Conservation (phyloP, 2,329 filamentous ascomycete genomes). For the Talaromyces sp. region DNA sequence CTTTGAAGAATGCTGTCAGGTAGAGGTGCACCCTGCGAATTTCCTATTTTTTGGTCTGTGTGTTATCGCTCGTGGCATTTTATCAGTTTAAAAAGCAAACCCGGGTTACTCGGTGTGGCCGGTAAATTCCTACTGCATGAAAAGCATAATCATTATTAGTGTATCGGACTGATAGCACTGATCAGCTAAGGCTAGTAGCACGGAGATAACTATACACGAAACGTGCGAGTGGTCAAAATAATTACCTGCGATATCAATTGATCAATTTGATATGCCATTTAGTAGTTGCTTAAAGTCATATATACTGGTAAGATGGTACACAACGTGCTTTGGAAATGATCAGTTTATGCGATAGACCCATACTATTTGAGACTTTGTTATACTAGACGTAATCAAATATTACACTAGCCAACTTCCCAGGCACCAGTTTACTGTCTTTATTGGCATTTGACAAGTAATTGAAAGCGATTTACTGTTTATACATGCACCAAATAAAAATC, state of each 20-base stretch:
- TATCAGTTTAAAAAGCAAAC: background rate
- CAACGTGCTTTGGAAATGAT: background rate
- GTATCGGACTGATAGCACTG: background rate
- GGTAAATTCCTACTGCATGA: background rate
- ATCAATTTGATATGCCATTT: no score
- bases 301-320: no score
- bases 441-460: background rate
- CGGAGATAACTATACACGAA: no score
- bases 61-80: background rate
- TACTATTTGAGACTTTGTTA: no score
- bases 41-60: background rate
- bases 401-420: background rate
- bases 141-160: background rate
- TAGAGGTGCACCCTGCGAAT: background rate
- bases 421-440: background rate
- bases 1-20: background rate
- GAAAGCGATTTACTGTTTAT: no score
- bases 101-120: background rate
- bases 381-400: background rate
- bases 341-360: no score
- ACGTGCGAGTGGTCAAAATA: no score
- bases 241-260: no score
- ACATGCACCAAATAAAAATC: no score
- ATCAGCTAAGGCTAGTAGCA: background rate
- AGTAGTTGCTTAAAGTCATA: no score